These are phyloP conservation scores for Gyrodon lividus DNA, from an alignment of 768 basidiomycete species.

Conservation along the genomic window DNA sequence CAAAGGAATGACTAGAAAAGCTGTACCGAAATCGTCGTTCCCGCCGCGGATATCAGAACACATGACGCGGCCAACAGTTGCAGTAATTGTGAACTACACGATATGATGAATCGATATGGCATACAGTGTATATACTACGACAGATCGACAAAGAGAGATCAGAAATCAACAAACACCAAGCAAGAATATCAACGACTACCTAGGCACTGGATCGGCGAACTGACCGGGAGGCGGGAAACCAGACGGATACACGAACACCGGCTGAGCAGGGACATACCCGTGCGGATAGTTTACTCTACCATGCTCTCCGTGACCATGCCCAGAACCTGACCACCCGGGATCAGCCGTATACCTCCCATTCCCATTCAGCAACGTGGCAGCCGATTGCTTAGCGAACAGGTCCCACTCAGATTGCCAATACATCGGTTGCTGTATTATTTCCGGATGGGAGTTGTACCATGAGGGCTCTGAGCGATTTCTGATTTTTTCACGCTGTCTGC, in stretches of 20 bases:
- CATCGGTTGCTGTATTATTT: not conserved
- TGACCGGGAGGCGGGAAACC: slow-evolving; percentile 12
- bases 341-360: not conserved
- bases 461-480: slow-evolving; percentile 23
- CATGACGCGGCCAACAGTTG: not conserved
- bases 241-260: slow-evolving; percentile 18
- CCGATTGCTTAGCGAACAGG: slow-evolving; percentile 24
- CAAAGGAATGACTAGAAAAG: too few species aligned
- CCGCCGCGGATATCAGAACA: not conserved
- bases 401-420: slow-evolving; percentile 23
- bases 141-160: not conserved
- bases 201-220: not conserved
- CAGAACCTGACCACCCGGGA: not conserved
- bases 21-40: not conserved
- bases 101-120: not conserved
- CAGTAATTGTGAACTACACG: not conserved
- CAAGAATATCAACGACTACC: not conserved
- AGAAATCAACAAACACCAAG: not conserved
- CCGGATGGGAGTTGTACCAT: slow-evolving; percentile 26
- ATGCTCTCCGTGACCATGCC: not conserved
- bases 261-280: slow-evolving; percentile 21
- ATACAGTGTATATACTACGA: not conserved
- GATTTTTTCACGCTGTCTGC: slow-evolving; percentile 10
- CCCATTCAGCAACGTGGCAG: slow-evolving; percentile 11
- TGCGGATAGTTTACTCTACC: slow-evolving; percentile 15